Conservation (phyloP, 768 basidiomycete species). For the Boletus eberwhitei region DNA sequence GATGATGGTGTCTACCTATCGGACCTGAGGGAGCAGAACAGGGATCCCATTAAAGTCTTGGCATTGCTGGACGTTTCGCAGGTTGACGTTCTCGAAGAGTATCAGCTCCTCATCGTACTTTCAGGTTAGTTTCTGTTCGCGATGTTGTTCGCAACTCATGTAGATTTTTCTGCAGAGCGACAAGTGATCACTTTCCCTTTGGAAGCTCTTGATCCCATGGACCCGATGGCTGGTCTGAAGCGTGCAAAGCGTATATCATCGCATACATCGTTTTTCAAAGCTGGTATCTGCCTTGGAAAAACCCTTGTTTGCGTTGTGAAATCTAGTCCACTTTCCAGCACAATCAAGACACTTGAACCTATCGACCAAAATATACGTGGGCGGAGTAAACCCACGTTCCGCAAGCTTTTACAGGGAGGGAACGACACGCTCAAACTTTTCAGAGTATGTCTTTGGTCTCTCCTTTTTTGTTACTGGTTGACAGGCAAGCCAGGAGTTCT, state of each 20-base stretch:
- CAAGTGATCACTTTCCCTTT: slow-evolving; percentile 95
- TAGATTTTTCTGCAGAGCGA: slow-evolving; percentile 57
- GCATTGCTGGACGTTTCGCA: slow-evolving; percentile 87
- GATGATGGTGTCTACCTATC: slow-evolving; percentile 96
- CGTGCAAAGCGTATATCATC: slow-evolving; percentile 93
- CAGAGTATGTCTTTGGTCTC: slow-evolving; percentile 51
- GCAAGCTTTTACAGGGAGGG: slow-evolving; percentile 88
- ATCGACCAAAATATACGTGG: slow-evolving; percentile 85
- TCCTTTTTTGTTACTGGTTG: not conserved
- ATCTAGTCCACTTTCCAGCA: slow-evolving; percentile 90
- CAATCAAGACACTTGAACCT: slow-evolving; percentile 96
- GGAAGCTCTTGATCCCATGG: slow-evolving; percentile 85
- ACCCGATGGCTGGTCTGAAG: slow-evolving; percentile 88
- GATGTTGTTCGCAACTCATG: not conserved
- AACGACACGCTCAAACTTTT: slow-evolving; percentile 92
- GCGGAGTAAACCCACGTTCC: slow-evolving; percentile 86
- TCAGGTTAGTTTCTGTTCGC: slow-evolving; percentile 56
- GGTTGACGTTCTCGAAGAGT: slow-evolving; percentile 95
- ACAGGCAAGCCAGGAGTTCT: slow-evolving; percentile 73
- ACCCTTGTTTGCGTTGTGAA: slow-evolving; percentile 97
- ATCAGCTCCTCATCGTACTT: slow-evolving; percentile 94
- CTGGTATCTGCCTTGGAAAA: slow-evolving; percentile 85
- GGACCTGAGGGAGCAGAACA: slow-evolving; percentile 70
- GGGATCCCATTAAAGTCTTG: slow-evolving; percentile 87
- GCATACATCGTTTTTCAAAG: slow-evolving; percentile 97